phyloP scores from a whole-genome alignment of 768 basidiomycete species.

The Boletus vinaceobasis region DNA sequence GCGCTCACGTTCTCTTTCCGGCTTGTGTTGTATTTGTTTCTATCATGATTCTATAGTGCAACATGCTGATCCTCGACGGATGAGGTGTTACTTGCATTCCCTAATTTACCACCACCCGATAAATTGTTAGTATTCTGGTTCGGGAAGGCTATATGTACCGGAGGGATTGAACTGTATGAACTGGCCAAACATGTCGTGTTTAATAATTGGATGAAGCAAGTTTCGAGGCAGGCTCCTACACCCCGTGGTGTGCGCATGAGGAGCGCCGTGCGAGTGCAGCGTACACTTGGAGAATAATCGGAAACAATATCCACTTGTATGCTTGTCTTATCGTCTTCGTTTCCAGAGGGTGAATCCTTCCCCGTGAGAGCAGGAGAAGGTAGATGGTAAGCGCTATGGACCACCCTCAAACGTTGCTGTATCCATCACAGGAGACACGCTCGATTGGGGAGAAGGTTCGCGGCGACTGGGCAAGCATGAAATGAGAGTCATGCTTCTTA shows the following conservation, averaged over 20 bases:
- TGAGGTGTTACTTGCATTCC: neutral
- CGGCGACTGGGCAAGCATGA: neutral
- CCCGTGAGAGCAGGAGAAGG: neutral
- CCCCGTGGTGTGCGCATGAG: too few species aligned
- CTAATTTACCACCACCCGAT: too few species aligned
- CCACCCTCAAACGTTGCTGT: slow-evolving; percentile 1
- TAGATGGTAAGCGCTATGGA: neutral
- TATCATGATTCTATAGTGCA: neutral
- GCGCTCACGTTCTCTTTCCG: neutral
- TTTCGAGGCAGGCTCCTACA: too few species aligned
- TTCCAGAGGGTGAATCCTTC: neutral
- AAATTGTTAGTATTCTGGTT: too few species aligned
- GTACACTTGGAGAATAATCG: too few species aligned
- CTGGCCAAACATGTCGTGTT: too few species aligned
- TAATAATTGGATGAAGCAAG: too few species aligned
- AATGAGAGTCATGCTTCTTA: neutral
- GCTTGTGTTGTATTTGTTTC: neutral
- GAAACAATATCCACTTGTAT: too few species aligned
- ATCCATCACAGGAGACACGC: neutral
- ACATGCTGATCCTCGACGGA: neutral
- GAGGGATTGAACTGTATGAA: too few species aligned
- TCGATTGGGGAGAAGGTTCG: neutral
- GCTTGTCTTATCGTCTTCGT: too few species aligned
- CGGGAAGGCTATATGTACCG: too few species aligned
- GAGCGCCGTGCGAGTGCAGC: too few species aligned